phyloP scores from a whole-genome alignment of 495 filamentous ascomycete genomes.

The Penicillium paradoxum region DNA sequence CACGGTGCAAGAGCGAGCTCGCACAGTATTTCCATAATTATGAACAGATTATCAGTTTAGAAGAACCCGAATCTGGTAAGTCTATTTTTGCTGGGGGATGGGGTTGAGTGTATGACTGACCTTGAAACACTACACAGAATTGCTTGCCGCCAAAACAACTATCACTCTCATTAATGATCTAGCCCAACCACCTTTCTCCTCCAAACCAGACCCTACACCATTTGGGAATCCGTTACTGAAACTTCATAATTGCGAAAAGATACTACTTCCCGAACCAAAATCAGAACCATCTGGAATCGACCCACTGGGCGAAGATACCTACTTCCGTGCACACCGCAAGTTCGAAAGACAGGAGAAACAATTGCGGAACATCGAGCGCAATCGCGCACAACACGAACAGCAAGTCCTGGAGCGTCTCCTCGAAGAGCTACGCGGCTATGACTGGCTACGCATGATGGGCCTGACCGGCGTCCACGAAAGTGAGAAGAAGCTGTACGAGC shows the following conservation, averaged over 20 bases:
- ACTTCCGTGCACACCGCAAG: constrained; percentile 64
- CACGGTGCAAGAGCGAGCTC: constrained; percentile 78
- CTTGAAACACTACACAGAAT: constrained; percentile 28
- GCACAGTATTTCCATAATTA: constrained; percentile 85
- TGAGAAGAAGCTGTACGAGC: constrained; percentile 79
- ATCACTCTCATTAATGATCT: constrained; percentile 45
- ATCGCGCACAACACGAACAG: constrained; percentile 86
- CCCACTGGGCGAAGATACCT: constrained; percentile 64
- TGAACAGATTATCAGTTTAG: constrained; percentile 82
- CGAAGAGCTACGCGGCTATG: constrained; percentile 80
- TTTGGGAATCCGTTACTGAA: constrained; percentile 42
- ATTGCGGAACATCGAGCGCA: constrained; percentile 87
- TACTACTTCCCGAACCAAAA: constrained; percentile 20
- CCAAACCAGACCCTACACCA: constrained; percentile 20
- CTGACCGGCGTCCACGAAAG: constrained; percentile 78
- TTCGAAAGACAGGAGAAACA: constrained; percentile 87
- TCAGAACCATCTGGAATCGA: constrained; percentile 35
- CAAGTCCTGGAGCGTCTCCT: constrained; percentile 80
- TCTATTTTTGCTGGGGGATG: constrained; percentile 5
- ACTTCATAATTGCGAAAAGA: constrained; percentile 30
- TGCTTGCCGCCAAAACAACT: constrained; percentile 41
- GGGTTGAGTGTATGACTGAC: background rate
- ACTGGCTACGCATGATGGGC: constrained; percentile 94
- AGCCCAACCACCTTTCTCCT: constrained; percentile 21
- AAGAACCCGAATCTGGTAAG: constrained; percentile 70